Evolutionary conservation across 2,329 filamentous ascomycete genomes (phyloP), one percentile per base, ranked within the genome.

Genomic region (Metarhizium album): DNA sequence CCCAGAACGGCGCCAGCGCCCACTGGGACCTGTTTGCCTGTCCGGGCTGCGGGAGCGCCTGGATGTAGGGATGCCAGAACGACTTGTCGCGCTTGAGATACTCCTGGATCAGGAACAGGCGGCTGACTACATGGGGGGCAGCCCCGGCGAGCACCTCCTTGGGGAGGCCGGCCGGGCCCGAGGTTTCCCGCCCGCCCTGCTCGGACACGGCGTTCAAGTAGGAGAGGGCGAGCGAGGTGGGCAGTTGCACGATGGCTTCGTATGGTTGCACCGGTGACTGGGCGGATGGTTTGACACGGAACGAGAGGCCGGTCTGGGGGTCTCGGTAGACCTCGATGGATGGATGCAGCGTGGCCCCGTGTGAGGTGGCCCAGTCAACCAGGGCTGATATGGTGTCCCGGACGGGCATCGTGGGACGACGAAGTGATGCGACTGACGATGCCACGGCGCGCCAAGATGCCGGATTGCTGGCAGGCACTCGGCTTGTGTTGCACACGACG

Each of bases 101-200:
- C 62, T 90, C 80, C 54, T 83, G 79, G 61, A 86, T 74, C 5
- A 90, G 72, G 55, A 86, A 84, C 65, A 88, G 84, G 3, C 83
- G 76, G 8, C 80, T 76, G 46, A 83, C 67, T 51, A 86, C 78
- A 56, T 86, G 77, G 0, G 80, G 74, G 1, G 76, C 74, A 2
- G 74, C 64, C 4, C 60, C 59, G 1, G 70, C 58, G 45, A 84
- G 64, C 56, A 86, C 80, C 1, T 60, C 60, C 0, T 56, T 46
- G 0, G 79, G 74, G 45, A 86, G 78, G 54, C 54, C 46, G 47
- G 57, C 56, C 16, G 60, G 55, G 46, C 40, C 9, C 11, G 27
- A 6, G 27, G 38, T 29, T 14, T 38, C 14, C 37, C 40, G 18
- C 31, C 61, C 55, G 18, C 45, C 14, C 37, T 45, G 18, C 31